Conservation (phyloP, 495 filamentous ascomycete species). For the Aspergillus biplanus region DNA sequence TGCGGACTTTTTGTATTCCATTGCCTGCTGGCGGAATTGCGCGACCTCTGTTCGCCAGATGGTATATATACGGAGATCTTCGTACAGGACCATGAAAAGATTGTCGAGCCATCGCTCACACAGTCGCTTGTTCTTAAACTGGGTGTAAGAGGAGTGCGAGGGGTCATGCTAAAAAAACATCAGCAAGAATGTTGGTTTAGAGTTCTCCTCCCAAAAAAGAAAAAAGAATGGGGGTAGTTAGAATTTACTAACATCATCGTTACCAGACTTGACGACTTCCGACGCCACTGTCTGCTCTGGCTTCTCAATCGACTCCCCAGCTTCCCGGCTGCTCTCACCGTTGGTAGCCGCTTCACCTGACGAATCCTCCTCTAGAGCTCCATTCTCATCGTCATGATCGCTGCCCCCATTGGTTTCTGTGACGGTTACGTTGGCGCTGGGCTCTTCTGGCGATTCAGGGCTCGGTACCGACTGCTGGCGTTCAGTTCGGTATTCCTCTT, state of each 20-base stretch:
- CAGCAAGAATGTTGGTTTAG: slow-evolving; percentile 8
- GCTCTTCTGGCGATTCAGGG: slow-evolving; percentile 13
- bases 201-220: neutral
- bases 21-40: slow-evolving; percentile 83
- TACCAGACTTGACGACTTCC: slow-evolving; percentile 77
- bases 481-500: slow-evolving; percentile 94
- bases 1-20: slow-evolving; percentile 92
- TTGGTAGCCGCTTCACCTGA: slow-evolving; percentile 33
- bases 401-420: slow-evolving; percentile 45
- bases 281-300: slow-evolving; percentile 82
- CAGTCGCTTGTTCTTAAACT: slow-evolving; percentile 92
- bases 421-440: slow-evolving; percentile 3
- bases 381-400: slow-evolving; percentile 41
- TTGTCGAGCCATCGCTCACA: slow-evolving; percentile 99
- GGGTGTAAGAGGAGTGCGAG: slow-evolving; percentile 57
- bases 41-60: slow-evolving; percentile 99
- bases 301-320: slow-evolving; percentile 64
- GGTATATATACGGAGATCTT: slow-evolving; percentile 96
- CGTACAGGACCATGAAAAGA: slow-evolving; percentile 98
- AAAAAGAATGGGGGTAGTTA: slow-evolving; percentile 1
- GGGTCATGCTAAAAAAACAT: slow-evolving; percentile 44
- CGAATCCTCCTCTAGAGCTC: slow-evolving; percentile 33
- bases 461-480: slow-evolving; percentile 68
- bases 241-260: slow-evolving; percentile 67
- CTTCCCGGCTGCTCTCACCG: slow-evolving; percentile 40